Evolutionary conservation across 2,329 filamentous ascomycete species (phyloP).

Genomic region (Phialophora macrospora): DNA sequence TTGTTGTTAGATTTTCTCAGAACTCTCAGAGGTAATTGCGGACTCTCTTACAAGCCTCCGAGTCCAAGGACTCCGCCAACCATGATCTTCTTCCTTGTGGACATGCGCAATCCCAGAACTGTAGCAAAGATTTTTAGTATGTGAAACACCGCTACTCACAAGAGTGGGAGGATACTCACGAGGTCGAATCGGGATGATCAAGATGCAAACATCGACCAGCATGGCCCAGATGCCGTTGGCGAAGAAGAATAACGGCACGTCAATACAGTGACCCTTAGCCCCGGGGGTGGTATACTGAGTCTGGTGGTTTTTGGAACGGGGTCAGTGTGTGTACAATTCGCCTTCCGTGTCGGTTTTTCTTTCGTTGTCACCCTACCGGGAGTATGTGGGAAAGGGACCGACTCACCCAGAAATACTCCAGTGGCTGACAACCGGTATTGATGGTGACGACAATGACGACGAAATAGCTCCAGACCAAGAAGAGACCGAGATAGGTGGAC

Average conservation of each 20-base stretch:
- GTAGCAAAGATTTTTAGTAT: slow-evolving; percentile 14
- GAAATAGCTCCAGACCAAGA: slow-evolving; percentile 19
- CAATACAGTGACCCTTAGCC: slow-evolving; percentile 15
- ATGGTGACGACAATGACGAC: slow-evolving; percentile 16
- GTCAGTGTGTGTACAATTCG: slow-evolving; percentile 13
- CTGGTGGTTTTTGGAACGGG: slow-evolving; percentile 11
- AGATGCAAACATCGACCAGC: slow-evolving; percentile 20
- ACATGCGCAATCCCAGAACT: slow-evolving; percentile 17
- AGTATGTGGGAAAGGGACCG: background rate
- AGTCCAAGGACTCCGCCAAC: slow-evolving; percentile 15
- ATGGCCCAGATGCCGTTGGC: slow-evolving; percentile 20
- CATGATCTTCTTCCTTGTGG: slow-evolving; percentile 16
- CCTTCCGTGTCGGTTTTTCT: slow-evolving; percentile 12
- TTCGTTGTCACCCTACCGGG: slow-evolving; percentile 14
- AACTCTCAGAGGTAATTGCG: background rate
- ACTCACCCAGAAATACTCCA: slow-evolving; percentile 19
- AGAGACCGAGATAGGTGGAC: slow-evolving; percentile 18
- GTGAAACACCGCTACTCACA: slow-evolving; percentile 7
- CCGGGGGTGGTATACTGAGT: slow-evolving; percentile 19
- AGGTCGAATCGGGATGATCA: slow-evolving; percentile 17
- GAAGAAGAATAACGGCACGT: slow-evolving; percentile 20
- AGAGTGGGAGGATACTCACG: slow-evolving; percentile 14
- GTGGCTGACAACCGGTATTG: slow-evolving; percentile 18
- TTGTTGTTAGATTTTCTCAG: slow-evolving; percentile 13
- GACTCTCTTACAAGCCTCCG: slow-evolving; percentile 13